Evolutionary conservation across 768 basidiomycete genomes (phyloP), one percentile per base, ranked within the genome.

Genomic region (Hydnum rufescens): DNA sequence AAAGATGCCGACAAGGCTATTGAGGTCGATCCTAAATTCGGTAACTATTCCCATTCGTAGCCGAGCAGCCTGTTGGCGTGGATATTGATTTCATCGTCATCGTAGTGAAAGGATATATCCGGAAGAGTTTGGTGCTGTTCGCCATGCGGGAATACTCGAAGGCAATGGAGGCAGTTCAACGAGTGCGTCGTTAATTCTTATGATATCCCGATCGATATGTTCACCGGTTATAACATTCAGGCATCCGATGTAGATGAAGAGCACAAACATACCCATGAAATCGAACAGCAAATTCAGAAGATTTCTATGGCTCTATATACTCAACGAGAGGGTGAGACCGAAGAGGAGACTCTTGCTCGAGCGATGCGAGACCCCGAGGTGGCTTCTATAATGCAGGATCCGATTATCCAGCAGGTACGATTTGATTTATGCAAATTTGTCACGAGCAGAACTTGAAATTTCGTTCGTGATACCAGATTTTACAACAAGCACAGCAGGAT

Each of bases 291-390:
- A 63, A 78, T 88, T 64, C 61, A 73, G 55, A 97, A 95, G 71
- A 72, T 77, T 58, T 78, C 88, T 59, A 74, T 76, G 64, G 87
- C 86, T 25, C 63, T 90, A 53, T 82, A 77, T 63, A 70, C 70
- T 48, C 78, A 95, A 63, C 77, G 89, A 16, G 74, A 78, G 19
- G 77, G 72, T 42, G 93, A 99, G 68, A 77, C 78, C 4, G 89
- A 96, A 62, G 90, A 97, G 63, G 76, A 99, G 70, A 87, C 90
- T 19, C 69, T 95, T 57, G 75, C 82, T 60, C 75, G 93, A 49
- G 95, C 93, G 4, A 95, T 96, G 92, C 75, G 88, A 51, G 95
- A 99, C 70, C 95, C 95, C 8, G 95, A 95, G 67, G 74, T 96
- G 51, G 85, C 82, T 58, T 64, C 67, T 53, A 89, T 90, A 61